Evolutionary conservation across 1,284 basidiomycete genomes (phyloP), one percentile per base, ranked within the genome.

Genomic region (Boletellus sp.): DNA sequence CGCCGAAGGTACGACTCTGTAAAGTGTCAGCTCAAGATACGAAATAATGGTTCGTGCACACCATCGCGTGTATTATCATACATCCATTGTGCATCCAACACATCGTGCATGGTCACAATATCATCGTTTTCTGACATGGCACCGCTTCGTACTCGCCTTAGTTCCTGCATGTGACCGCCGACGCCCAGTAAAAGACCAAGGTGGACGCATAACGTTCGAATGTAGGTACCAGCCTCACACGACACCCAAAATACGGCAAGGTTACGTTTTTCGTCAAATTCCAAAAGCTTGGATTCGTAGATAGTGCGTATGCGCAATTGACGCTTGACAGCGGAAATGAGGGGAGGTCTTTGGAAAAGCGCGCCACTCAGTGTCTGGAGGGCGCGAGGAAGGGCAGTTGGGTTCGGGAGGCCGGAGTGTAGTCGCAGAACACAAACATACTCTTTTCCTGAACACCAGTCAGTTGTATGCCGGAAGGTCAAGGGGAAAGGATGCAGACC

Each of bases 21-120:
- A 38, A 42, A 44, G 22, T 21, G 44, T 69, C 28, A 61, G 49
- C 16, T 5, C 4, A 21, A 38, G 30, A 30, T 19, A 48, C 19
- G 21, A 24, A 19, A 26, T 3, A 22, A 37, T 8, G 10, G 40
- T 13, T 18, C 3, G 18, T 30, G 35, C 83, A 58, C 59, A 89
- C 93, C 95, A 73, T 99, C 97, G 46, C 96, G 82, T n/a, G 92
- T 97, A 71, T 97, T 98, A 73, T 99, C 97, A 71, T 97, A 99
- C 65, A 91, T 74, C 95, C 96, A 99, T 68, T 99, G 97, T 11
- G 97, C 97, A 71, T 99, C 97, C 72, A 99, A 76, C 32, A 99
- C 95, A 70, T 99, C 97, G 75, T 99, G 97, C 97, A 99, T 99
- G 32, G 97, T 97, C 54, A 99, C 97, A 65, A 99, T 96, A 65